Percentiles rank a stretch among this genome's conserved stretches.
These are phyloP conservation scores for Floccularia luteovirens DNA, from an alignment of 768 basidiomycete genomes.

Conservation along the genomic window DNA sequence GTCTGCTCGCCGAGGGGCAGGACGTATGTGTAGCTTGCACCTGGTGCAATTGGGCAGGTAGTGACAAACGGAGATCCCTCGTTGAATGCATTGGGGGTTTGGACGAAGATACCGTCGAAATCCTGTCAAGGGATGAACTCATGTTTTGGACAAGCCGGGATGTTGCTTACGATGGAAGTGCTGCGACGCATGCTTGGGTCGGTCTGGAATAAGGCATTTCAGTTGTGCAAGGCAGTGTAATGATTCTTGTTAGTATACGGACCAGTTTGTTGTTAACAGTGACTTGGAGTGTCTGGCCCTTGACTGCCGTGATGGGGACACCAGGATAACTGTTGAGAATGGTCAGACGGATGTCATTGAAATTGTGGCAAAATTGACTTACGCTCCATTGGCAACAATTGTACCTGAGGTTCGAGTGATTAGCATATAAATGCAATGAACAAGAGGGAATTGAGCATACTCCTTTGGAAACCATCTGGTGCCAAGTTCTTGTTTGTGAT, in stretches of 20 bases:
- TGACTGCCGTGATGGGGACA: conserved; percentile 34
- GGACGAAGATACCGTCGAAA: conserved; percentile 19
- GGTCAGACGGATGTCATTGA: too few relatives aligned
- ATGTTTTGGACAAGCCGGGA: not conserved
- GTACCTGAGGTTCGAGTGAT: conserved; percentile 12
- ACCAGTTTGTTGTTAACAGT: conserved; percentile 35
- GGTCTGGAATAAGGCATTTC: conserved; percentile 13
- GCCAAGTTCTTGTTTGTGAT: conserved; percentile 30
- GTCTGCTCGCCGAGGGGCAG: conserved; percentile 25
- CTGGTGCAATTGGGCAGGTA: conserved; percentile 33
- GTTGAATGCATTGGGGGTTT: conserved; percentile 12
- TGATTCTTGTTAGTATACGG: conserved; percentile 9
- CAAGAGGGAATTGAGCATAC: conserved; percentile 8
- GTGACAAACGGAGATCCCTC: conserved; percentile 33
- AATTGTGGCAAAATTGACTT: not conserved
- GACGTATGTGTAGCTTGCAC: conserved; percentile 26
- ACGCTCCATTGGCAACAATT: conserved; percentile 16
- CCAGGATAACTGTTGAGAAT: conserved; percentile 29
- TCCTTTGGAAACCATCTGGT: conserved; percentile 33
- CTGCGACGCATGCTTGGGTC: conserved; percentile 20
- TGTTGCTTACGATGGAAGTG: conserved; percentile 15
- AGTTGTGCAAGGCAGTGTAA: not conserved
- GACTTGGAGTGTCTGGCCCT: conserved; percentile 32
- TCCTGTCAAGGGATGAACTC: conserved; percentile 8
- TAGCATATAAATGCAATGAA: not conserved